Evolutionary conservation across 345 rosid genomes (phyloP), one percentile per base, ranked within the genome.

Genomic region (Heritiera littoralis): DNA sequence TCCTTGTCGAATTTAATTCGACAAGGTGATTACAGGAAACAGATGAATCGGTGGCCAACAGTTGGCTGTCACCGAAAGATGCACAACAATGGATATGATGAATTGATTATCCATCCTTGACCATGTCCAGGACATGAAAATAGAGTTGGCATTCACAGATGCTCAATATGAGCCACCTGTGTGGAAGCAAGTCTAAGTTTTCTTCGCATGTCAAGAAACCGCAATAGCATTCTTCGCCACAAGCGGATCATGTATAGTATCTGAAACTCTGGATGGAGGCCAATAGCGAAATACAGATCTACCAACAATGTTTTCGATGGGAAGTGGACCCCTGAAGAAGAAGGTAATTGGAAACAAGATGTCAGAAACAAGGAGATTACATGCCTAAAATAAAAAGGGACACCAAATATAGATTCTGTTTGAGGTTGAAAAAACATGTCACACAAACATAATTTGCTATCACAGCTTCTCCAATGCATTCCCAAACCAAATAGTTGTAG

Each of bases 271-370:
- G 82, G 90, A 82, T 11, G 96, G 94, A 54, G 93, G 97, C 93
- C 96, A 90, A 60, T 90, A 93, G 17, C 94, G 87, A 61, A 90
- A 93, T 58, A 90, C 88, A 1, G 93, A 92, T 86, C 94, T 88
- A 66, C 94, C 92, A 14, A 92, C 81, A 61, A 90, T 90, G 84
- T 89, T 87, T 69, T 88, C 59, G 0, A 90, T 30, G 6, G 97
- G 97, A 80, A 93, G 91, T 1, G 97, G 97, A 85, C 97, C 97
- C 97, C 97, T 93, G 89, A 68, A 74, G 84, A 52, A 40, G 4
- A 75, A 43, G 72, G 40, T 28, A 72, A 73, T 78, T 70, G 12
- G 17, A 12, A 66, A 23, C 76, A 61, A 73, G 46, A 74, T 23
- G 49, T 60, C 59, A 80, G 18, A 45, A 40, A 65, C 23, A 8